Percentiles rank a stretch among this genome's conserved stretches.
These are phyloP conservation scores for Pseudogymnoascus sp. DNA, from an alignment of 2,329 filamentous ascomycete species.

Conservation along the genomic window DNA sequence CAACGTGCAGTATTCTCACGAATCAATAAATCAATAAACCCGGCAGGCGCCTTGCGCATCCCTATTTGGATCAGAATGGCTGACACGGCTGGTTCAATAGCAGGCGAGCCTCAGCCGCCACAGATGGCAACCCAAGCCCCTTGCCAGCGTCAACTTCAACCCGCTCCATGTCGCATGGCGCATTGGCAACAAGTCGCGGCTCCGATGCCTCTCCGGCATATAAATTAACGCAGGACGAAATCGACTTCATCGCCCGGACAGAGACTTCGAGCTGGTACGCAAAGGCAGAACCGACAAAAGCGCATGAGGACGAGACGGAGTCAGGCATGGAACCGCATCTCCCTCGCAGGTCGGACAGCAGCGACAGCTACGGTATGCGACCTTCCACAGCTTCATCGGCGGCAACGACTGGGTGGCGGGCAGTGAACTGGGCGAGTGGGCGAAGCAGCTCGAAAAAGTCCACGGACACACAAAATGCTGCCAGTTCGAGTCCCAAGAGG, in stretches of 20 bases:
- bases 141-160: neutral
- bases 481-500: neutral
- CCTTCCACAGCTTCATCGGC: neutral
- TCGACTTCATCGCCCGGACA: conserved; percentile 1
- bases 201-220: neutral
- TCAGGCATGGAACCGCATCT: neutral
- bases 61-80: neutral
- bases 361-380: conserved; percentile 1
- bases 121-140: neutral
- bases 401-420: neutral
- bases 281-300: neutral
- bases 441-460: neutral
- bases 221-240: conserved; percentile 1
- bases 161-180: neutral
- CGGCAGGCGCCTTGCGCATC: neutral
- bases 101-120: conserved; percentile 1
- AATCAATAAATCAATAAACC: neutral
- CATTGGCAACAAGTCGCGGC: neutral
- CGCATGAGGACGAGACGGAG: neutral
- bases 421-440: neutral
- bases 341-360: neutral
- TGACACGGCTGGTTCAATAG: conserved; percentile 2
- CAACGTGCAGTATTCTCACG: neutral
- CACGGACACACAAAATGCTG: neutral
- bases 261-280: neutral